A percentile compares a stretch with the other conserved stretches of the same genome.
Conservation (phyloP, 345 rosid genomes). For the Nasturtium officinale region DNA sequence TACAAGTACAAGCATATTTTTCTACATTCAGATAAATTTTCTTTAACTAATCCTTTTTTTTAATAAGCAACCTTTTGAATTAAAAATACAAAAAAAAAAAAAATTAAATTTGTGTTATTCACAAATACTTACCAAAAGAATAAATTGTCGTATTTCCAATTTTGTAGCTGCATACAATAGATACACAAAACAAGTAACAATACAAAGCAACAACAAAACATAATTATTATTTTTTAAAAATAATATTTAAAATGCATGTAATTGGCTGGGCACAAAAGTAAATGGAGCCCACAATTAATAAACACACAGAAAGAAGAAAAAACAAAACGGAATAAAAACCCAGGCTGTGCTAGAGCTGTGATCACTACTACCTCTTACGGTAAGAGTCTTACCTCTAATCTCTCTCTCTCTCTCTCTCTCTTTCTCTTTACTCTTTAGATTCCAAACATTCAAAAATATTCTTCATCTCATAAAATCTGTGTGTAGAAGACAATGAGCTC, state of each 20-base stretch:
- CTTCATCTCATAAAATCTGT: conserved; percentile 12
- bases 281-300: conserved; percentile 41
- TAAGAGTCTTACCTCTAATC: conserved; percentile 12
- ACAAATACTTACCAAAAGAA: background rate
- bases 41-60: background rate
- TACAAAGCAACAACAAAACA: background rate
- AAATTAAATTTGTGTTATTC: background rate
- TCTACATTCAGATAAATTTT: background rate
- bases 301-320: background rate
- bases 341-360: conserved; percentile 64
- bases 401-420: background rate
- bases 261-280: conserved; percentile 31
- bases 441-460: background rate
- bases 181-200: conserved; percentile 4
- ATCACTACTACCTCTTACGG: conserved; percentile 36
- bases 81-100: background rate
- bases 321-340: conserved; percentile 43
- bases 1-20: background rate
- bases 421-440: background rate
- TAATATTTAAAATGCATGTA: background rate
- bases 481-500: conserved; percentile 55
- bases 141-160: background rate
- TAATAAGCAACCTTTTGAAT: background rate
- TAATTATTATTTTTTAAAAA: background rate
- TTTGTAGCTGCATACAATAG: background rate